These are phyloP conservation scores for Yamadazyma philogaea DNA, from an alignment of 805 yeast genomes.

Conservation along the genomic window DNA sequence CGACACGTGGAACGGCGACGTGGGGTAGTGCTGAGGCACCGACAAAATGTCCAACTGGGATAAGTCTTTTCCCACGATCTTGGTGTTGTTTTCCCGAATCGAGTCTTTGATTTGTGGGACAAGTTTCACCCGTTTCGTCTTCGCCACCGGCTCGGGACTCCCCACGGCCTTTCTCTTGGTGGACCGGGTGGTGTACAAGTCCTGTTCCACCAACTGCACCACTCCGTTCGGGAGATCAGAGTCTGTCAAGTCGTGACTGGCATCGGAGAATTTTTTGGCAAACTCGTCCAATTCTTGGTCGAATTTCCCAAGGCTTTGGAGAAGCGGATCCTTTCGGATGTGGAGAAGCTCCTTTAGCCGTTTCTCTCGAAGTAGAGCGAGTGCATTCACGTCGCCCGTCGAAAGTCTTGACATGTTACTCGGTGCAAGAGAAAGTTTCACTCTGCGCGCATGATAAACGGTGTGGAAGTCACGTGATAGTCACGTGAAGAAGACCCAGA, in stretches of 20 bases:
- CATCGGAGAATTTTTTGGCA: not conserved
- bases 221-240: conserved; percentile 6
- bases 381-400: not conserved
- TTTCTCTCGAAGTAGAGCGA: conserved; percentile 8
- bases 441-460: conserved; percentile 21
- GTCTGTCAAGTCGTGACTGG: conserved; percentile 1
- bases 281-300: conserved; percentile 3
- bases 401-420: conserved; percentile 4
- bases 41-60: conserved; percentile 35
- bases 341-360: conserved; percentile 18
- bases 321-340: conserved; percentile 19
- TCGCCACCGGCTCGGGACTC: not conserved
- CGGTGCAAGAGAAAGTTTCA: too few species aligned
- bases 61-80: conserved; percentile 19
- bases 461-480: conserved; percentile 21
- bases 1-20: conserved; percentile 37
- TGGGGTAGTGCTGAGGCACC: conserved; percentile 42
- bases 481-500: not conserved
- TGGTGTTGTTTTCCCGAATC: conserved; percentile 18
- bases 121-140: conserved; percentile 9
- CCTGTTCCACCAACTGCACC: not conserved
- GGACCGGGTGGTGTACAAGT: conserved; percentile 2
- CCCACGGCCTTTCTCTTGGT: not conserved
- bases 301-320: conserved; percentile 10
- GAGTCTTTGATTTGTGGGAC: conserved; percentile 16